Evolutionary conservation across 2,329 filamentous ascomycete species (phyloP), one percentile per base, ranked within the genome.

Genomic region (Colletotrichum sp.): DNA sequence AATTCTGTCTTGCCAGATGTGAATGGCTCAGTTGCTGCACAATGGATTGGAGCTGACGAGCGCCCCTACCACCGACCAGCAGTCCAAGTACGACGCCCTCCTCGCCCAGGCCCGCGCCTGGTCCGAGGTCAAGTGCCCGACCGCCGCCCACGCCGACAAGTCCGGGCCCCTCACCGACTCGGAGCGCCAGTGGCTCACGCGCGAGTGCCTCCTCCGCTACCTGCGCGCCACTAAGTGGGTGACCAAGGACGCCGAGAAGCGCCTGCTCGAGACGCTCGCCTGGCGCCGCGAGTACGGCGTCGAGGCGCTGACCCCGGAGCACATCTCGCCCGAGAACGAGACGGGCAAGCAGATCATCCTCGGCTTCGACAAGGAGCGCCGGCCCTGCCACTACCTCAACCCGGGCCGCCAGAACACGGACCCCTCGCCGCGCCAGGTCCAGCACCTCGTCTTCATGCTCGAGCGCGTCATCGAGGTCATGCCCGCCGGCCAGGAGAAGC

Each of bases 391-490:
- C 81, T 98, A 98, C 86, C 91, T 99, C 75, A 94, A 94, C 83
- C 97, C 97, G 2, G 95, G 93, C 36, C 93, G 94, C 79, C 97
- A 99, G 87, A 99, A 99, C 88, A 99, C 97, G 2, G 93, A 98
- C 79, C 90, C 93, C 72, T 94, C 93, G 77, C 95, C 96, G 48
- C 91, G 95, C 80, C 97, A 99, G 86, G 93, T 98, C 71, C 93
- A 99, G 85, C 96, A 99, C 84, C 88, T 99, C 76, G 96, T 98
- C 68, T 99, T 94, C 87, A 98, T 99, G 96, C 87, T 99, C 57
- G 97, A 99, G 88, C 91, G 95, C 48, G 93, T 95, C 39, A 92
- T 98, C 78, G 96, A 98, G 80, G 86, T 99, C 77, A 96, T 98
- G 92, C 93, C 94, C 0, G 90, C 96, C 0, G 94, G 94, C 16